These are phyloP conservation scores for Russula sp. DNA, from an alignment of 768 basidiomycete genomes.

Conservation along the genomic window DNA sequence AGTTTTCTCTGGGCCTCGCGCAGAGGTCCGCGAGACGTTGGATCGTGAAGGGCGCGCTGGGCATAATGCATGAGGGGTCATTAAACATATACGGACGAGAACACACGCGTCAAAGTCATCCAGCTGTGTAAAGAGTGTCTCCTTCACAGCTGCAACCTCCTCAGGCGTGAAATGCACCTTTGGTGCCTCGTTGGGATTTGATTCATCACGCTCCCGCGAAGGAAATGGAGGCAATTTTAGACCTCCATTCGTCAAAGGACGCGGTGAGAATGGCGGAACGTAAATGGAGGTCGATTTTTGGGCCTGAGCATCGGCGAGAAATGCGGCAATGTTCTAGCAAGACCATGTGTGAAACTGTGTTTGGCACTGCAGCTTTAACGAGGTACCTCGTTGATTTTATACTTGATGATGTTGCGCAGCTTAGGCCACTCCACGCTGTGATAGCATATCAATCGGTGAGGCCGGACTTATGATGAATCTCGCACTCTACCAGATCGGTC, in stretches of 20 bases:
- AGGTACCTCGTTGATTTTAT: constrained; percentile 62
- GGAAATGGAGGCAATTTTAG: constrained; percentile 73
- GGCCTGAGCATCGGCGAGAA: constrained; percentile 35
- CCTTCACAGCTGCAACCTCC: constrained; percentile 58
- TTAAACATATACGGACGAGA: constrained; percentile 10
- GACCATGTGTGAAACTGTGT: constrained; percentile 2
- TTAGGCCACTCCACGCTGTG: constrained; percentile 65
- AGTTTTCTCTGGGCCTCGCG: constrained; percentile 62
- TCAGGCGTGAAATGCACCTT: constrained; percentile 57
- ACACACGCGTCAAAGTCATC: constrained; percentile 74
- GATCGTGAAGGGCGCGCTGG: constrained; percentile 78
- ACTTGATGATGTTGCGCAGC: constrained; percentile 69
- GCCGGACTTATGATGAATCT: not conserved
- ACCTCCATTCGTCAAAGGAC: constrained; percentile 48
- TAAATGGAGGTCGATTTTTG: constrained; percentile 40
- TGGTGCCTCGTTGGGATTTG: constrained; percentile 52
- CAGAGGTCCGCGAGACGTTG: constrained; percentile 86
- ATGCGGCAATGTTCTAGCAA: constrained; percentile 38
- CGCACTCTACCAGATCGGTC: constrained; percentile 61
- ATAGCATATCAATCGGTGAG: not conserved
- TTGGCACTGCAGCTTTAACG: constrained; percentile 7
- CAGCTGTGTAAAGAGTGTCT: constrained; percentile 57
- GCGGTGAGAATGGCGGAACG: constrained; percentile 41
- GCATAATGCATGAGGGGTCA: constrained; percentile 32
- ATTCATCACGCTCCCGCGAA: constrained; percentile 49